These are phyloP conservation scores for Silene uniflora DNA, from an alignment of 148 eudicot genomes.

Conservation along the genomic window DNA sequence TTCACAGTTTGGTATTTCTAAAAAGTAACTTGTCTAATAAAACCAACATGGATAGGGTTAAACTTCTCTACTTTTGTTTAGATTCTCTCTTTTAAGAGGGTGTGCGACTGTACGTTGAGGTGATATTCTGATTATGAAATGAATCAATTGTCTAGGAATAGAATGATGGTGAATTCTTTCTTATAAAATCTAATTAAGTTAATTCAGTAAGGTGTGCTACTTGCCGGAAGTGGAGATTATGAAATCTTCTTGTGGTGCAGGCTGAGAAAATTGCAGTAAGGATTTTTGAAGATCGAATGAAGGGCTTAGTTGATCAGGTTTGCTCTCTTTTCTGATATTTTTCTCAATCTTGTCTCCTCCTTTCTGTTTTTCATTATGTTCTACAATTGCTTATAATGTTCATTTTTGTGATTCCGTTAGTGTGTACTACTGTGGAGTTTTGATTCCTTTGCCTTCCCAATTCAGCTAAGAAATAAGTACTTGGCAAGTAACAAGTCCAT, in stretches of 20 bases:
- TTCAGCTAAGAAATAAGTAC: background rate
- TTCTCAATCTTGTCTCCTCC: background rate
- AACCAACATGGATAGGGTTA: background rate
- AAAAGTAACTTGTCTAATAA: background rate
- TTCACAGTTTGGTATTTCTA: background rate
- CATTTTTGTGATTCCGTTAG: background rate
- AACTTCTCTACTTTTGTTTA: background rate
- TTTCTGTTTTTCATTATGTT: no score
- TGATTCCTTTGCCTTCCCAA: background rate
- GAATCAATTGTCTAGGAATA: background rate
- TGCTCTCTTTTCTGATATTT: background rate
- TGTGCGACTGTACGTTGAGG: no score
- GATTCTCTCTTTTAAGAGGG: background rate
- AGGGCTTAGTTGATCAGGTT: no score
- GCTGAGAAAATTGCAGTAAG: no score
- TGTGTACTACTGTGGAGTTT: background rate
- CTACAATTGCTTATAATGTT: no score
- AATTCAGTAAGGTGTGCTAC: background rate
- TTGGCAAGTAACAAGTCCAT: background rate
- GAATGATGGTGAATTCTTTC: background rate
- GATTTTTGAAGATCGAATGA: no score
- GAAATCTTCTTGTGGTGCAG: slow-evolving; percentile 14
- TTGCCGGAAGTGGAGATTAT: background rate
- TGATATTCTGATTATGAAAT: no score
- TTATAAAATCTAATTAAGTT: background rate